phyloP scores from a whole-genome alignment of 345 rosid species.

The Arabidopsis thaliana region TAIR10.1 NC_003074.8:20435001-20435500 shows the following conservation, averaged over 20 bases:
- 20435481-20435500: slow-evolving; percentile 80
- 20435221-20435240: slow-evolving; percentile 67
- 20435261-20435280: slow-evolving; percentile 61
- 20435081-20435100: slow-evolving; percentile 40
- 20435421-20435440: slow-evolving; percentile 72
- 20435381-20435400: slow-evolving; percentile 61
- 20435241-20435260: slow-evolving; percentile 50
- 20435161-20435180: not conserved
- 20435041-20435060: slow-evolving; percentile 41
- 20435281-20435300: slow-evolving; percentile 78
- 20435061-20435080: slow-evolving; percentile 40
- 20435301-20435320: slow-evolving; percentile 76
- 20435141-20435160: slow-evolving; percentile 20
- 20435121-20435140: slow-evolving; percentile 44
- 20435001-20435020: slow-evolving; percentile 47
- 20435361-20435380: slow-evolving; percentile 67
- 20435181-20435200: slow-evolving; percentile 2
- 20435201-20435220: slow-evolving; percentile 51
- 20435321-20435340: slow-evolving; percentile 68
- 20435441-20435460: slow-evolving; percentile 94
- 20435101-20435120: slow-evolving; percentile 46
- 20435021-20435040: slow-evolving; percentile 32
- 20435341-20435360: slow-evolving; percentile 57
- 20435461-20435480: slow-evolving; percentile 85
- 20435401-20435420: slow-evolving; percentile 64